Conservation (phyloP, 257 asterid genomes). For the Salvia rosmarinus region DNA sequence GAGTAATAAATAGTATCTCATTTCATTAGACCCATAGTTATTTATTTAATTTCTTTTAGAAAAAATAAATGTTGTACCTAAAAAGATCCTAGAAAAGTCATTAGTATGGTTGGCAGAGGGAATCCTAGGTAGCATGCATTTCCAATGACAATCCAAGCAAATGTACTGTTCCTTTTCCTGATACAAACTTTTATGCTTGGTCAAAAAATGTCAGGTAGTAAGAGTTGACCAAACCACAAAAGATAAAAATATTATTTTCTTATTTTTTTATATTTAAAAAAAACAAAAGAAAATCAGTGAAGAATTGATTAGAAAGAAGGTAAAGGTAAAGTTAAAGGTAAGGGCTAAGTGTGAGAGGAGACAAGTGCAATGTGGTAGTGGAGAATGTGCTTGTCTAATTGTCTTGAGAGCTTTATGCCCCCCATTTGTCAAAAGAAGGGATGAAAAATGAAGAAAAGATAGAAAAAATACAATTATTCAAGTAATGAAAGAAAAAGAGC, state of each 20-base stretch:
- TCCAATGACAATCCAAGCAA: slow-evolving; percentile 38
- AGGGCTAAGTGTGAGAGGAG: slow-evolving; percentile 22
- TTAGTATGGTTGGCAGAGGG: slow-evolving; percentile 25
- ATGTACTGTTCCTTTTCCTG: slow-evolving; percentile 37
- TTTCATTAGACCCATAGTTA: not conserved
- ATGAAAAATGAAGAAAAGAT: not conserved
- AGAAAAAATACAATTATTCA: slow-evolving; percentile 11
- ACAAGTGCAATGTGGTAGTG: slow-evolving; percentile 46
- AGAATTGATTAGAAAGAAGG: slow-evolving; percentile 37
- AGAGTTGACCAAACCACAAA: slow-evolving; percentile 52
- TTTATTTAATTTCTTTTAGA: not conserved
- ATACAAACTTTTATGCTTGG: slow-evolving; percentile 50
- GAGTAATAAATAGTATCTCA: too few relatives aligned
- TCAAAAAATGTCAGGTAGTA: slow-evolving; percentile 59
- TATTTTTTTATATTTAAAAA: not conserved
- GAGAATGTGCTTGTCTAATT: slow-evolving; percentile 44
- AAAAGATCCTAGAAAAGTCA: not conserved
- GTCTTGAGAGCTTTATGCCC: slow-evolving; percentile 36
- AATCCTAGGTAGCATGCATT: slow-evolving; percentile 48
- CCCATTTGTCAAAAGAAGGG: slow-evolving; percentile 32
- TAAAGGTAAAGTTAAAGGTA: slow-evolving; percentile 40
- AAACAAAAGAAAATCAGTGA: not conserved
- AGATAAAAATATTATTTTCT: not conserved
- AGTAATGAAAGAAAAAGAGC: not conserved
- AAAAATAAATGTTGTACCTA: not conserved